Evolutionary conservation across 352 stramenopile genomes (phyloP).

Genomic region (Phytophthora palmivora): DNA sequence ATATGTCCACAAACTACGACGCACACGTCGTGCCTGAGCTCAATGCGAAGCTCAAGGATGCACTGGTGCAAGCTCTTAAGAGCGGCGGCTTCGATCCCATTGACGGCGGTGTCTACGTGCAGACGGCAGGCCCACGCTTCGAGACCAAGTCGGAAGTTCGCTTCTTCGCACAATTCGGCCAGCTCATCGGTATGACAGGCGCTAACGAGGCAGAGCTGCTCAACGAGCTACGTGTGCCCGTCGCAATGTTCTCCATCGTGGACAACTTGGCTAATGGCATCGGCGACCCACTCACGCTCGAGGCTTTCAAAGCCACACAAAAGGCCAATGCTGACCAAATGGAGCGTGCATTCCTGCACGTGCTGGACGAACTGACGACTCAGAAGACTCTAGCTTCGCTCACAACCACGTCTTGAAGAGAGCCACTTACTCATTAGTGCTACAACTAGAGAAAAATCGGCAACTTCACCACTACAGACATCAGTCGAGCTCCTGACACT

Average conservation of each 20-base stretch:
- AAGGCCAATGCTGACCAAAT: constrained; percentile 76
- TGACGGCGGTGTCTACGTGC: constrained; percentile 87
- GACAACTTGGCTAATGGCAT: constrained; percentile 92
- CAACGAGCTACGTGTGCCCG: constrained; percentile 83
- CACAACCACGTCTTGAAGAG: constrained; percentile 6
- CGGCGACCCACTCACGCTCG: constrained; percentile 77
- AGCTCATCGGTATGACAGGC: constrained; percentile 91
- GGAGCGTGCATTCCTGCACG: constrained; percentile 65
- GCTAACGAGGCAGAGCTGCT: constrained; percentile 88
- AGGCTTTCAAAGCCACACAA: constrained; percentile 83
- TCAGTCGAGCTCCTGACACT: constrained; percentile 4
- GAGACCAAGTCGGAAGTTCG: constrained; percentile 92
- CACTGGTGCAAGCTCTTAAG: constrained; percentile 59
- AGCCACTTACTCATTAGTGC: not conserved
- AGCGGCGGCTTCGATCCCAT: constrained; percentile 54
- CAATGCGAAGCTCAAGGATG: constrained; percentile 47
- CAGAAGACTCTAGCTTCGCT: constrained; percentile 45
- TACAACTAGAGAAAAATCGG: not conserved
- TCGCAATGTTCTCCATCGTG: constrained; percentile 89
- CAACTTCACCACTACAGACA: constrained; percentile 8
- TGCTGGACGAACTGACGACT: constrained; percentile 60
- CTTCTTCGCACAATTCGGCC: constrained; percentile 87
- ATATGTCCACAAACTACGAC: constrained; percentile 84
- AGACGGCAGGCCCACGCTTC: constrained; percentile 86
- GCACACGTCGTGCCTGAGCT: constrained; percentile 87